Evolutionary conservation across 2,329 filamentous ascomycete species (phyloP), one percentile per base, ranked within the genome.

Genomic region (Allantophomopsis lycopodina): DNA sequence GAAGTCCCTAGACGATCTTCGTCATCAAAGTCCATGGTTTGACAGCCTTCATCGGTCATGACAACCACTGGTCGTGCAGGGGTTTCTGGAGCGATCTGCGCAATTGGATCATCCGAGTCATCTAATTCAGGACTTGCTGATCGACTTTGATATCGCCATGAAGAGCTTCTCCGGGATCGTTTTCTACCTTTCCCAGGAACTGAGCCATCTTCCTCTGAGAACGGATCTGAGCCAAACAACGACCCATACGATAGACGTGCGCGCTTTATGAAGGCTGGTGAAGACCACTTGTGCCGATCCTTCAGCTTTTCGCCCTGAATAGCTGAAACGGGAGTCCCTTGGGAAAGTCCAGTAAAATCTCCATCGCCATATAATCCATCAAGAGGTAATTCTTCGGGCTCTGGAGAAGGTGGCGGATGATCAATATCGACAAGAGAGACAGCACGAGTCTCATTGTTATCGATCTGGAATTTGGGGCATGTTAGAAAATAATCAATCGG

Each of bases 221-320:
- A 79, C 3, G 77, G 71, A 49, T 87, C 78, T 4, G 69, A 69
- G 46, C 82, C 74, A 38, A 80, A 74, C 1, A 81, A 59, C 1
- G 76, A 73, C 1, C 79, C 79, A 41, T 80, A 80, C 0, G 82
- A 87, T 4, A 81, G 62, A 40, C 81, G 69, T 12, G 74, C 70
- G 39, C 80, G 70, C 55, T 83, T 88, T 15, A 85, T 61, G 48
- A 93, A 94, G 0, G 84, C 83, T 1, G 87, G 87, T 2, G 86
- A 93, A 4, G 73, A 66, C 62, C 77, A 91, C 48, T 80, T 72
- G 14, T 48, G 46, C 18, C 66, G 61, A 35, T 62, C 50, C 7
- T 63, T 63, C 35, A 62, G 43, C 10, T 28, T 28, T 28, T 42
- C 60, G 57, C 36, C 63, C 64, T 14, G 48, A 45, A 13, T 50